Base-by-base conservation (phyloP, 495 filamentous ascomycete species). In the Parachaetomium inaequale region DNA sequence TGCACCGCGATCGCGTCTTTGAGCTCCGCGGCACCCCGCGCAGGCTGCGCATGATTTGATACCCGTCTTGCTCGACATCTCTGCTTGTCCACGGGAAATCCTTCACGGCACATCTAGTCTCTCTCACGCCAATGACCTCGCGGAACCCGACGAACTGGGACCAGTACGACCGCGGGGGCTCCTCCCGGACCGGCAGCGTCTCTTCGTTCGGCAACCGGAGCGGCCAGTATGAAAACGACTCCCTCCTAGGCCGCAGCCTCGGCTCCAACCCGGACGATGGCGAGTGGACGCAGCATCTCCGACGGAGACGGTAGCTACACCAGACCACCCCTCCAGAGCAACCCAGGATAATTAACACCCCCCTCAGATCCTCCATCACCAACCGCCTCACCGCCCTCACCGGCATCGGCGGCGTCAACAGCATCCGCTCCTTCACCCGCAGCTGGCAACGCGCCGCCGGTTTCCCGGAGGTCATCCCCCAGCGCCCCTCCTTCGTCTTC, bases 401-500 rank as follows among this genome's bases (percentile, higher is more conserved):
- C 63, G 86, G 95, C 55, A 89, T 87, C 14, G 94, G 94, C 43
- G 94, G 94, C 31, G 88, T 91, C 53, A 98, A 98, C 73, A 94
- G 89, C 70, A 87, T 98, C 66, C 87, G 95, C 66, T 96, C 93
- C 68, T 98, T 98, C 72, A 89, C 94, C 51, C 85, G 90, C 49
- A 95, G 90, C 65, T 98, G 93, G 92, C 91, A 91, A 69, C 85
- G 94, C 68, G 94, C 94, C 36, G 92, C 93, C 4, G 86, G 82
- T 36, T 98, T 97, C 78, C 81, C 83, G 28, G 93, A 97, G 71
- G 88, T 96, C 53, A 82, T 92, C 17, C 89, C 91, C 6, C 85
- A 87, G 25, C 84, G 85, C 4, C 84, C 86, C 19, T 86, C 90
- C 25, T 90, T 95, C 66, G 75, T 88, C 32, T 80, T 85, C 47